Base-by-base conservation (phyloP, 2,329 filamentous ascomycete genomes). In the Alternaria brassicae region DNA sequence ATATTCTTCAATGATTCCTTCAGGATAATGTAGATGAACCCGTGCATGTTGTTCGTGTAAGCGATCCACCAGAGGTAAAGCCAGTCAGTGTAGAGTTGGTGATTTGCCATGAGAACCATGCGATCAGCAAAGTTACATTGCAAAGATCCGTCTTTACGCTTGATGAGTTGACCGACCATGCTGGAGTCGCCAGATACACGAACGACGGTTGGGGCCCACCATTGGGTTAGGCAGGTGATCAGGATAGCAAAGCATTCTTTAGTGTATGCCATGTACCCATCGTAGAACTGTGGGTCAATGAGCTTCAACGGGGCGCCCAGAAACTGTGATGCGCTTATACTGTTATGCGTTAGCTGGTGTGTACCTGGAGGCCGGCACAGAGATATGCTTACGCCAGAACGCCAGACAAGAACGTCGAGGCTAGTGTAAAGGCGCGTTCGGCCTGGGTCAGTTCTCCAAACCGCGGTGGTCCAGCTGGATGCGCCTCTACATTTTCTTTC, bases 1-100 rank as follows among this genome's bases (percentile, higher is more conserved):
- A 96, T 88, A 67, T 88, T 89, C 76, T 91, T 93, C 62, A 96
- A 81, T 1, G 91, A 93, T 74, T 96, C 91, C 73, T 96, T 96
- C 52, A 96, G 81, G 70, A 96, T 94, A 74, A 96, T 96, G 81
- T 92, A 96, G 71, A 96, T 84, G 73, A 92, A 90, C 10, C 93
- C 92, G 70, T 95, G 91, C 86, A 92, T 92, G 53, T 85, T 84
- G 57, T 90, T 91, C 25, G 91, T 92, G 71, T 96, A 96, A n/a
- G 89, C 91, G 25, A 92, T 89, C 92, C 92, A 96, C 92, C 92
- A 96, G 7, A 96, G 85, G 74, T 96, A 96, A 8, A 96, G 79
- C 92, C 92, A 96, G 79, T 96, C 92, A 8, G 92, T 94, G 74
- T 96, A 96, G 52, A 96, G 88, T 85, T 80, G 91, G 73, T 96